Percentiles rank a stretch among this genome's conserved stretches.
Evolutionary conservation across 352 stramenopile genomes (phyloP).

Genomic region (Blastocystis sp.): DNA sequence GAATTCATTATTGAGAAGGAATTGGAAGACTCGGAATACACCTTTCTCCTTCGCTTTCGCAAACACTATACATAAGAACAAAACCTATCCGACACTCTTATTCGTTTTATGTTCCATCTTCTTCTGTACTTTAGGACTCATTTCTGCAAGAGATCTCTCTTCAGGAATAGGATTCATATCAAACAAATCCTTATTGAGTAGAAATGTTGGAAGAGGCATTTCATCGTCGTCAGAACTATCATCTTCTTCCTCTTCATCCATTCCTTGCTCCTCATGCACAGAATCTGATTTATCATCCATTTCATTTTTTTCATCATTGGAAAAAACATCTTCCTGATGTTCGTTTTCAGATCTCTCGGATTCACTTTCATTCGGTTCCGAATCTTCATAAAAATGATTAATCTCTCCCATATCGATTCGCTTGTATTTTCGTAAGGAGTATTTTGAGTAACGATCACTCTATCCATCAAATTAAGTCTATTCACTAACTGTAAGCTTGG

Average conservation of each 20-base stretch:
- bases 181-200: neutral
- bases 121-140: neutral
- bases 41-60: conserved; percentile 29
- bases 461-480: neutral
- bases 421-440: neutral
- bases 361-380: neutral
- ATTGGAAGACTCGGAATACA: neutral
- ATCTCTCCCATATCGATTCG: neutral
- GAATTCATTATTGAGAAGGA: conserved; percentile 48
- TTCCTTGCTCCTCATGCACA: too few relatives aligned
- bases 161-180: neutral
- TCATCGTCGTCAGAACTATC: conserved; percentile 6
- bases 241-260: neutral
- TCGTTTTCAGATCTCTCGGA: neutral
- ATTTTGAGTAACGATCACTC: neutral
- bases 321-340: neutral
- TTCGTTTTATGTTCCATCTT: conserved; percentile 26
- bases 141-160: neutral
- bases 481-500: neutral
- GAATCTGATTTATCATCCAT: neutral
- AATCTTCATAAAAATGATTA: conserved; percentile 30
- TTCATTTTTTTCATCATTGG: neutral
- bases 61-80: neutral
- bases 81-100: neutral
- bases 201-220: conserved; percentile 17